Conservation (phyloP, 1,284 basidiomycete genomes). For the Mycena citricolor region DNA sequence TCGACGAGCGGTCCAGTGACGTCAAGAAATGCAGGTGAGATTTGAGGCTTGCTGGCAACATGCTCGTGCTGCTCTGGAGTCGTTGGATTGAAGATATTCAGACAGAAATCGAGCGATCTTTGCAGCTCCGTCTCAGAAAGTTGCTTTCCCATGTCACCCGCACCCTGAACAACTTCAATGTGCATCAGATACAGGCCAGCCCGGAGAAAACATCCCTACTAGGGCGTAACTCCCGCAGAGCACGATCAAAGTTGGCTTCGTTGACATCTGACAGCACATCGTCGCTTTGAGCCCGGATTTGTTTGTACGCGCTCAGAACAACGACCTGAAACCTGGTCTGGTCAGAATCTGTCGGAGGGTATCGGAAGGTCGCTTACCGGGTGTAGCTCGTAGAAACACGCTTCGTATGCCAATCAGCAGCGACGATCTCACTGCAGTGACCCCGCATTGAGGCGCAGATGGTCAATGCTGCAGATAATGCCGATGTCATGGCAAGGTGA, state of each 20-base stretch:
- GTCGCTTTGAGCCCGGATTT: slow-evolving; percentile 59
- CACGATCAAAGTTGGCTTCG: slow-evolving; percentile 68
- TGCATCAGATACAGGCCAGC: slow-evolving; percentile 43
- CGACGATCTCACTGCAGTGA: slow-evolving; percentile 52
- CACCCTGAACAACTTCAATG: slow-evolving; percentile 68
- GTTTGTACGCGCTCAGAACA: slow-evolving; percentile 75
- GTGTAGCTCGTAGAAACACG: slow-evolving; percentile 65
- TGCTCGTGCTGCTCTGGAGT: slow-evolving; percentile 50
- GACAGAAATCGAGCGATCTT: slow-evolving; percentile 59
- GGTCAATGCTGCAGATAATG: slow-evolving; percentile 60
- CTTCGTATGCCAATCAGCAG: slow-evolving; percentile 58
- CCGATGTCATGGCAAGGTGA: slow-evolving; percentile 66
- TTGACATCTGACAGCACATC: slow-evolving; percentile 60
- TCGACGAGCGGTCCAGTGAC: slow-evolving; percentile 45
- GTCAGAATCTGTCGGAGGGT: slow-evolving; percentile 13
- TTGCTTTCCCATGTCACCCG: slow-evolving; percentile 65
- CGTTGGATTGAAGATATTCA: slow-evolving; percentile 57
- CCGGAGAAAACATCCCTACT: no score
- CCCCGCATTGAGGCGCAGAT: slow-evolving; percentile 60
- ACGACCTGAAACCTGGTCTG: slow-evolving; percentile 60
- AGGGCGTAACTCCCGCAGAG: slow-evolving; percentile 59
- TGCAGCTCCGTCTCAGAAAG: slow-evolving; percentile 72
- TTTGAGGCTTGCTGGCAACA: slow-evolving; percentile 29
- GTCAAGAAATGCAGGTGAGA: slow-evolving; percentile 43
- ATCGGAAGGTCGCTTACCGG: slow-evolving; percentile 32